A percentile compares a stretch with the other conserved stretches of the same genome.
Conservation (phyloP, 805 yeast genomes). For the Zygotorulaspora sp. region DNA sequence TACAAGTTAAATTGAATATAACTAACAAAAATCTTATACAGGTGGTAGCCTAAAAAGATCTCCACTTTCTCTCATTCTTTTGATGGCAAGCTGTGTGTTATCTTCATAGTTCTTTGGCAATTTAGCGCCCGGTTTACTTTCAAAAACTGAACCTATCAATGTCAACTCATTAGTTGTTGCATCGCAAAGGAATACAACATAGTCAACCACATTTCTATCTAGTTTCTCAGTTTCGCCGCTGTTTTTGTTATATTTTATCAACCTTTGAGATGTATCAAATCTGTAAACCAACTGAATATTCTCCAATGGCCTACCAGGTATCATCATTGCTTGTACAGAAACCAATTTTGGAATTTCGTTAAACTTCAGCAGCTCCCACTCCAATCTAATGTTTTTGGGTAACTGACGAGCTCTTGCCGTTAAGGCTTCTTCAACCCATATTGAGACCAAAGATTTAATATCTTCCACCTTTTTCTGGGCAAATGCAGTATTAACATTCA, state of each 20-base stretch:
- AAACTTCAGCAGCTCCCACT: conserved; percentile 75
- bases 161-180: conserved; percentile 53
- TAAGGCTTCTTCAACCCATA: conserved; percentile 62
- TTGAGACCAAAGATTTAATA: conserved; percentile 44
- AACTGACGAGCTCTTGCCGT: conserved; percentile 47
- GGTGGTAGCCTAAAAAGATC: conserved; percentile 31
- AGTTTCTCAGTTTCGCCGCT: conserved; percentile 44
- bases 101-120: conserved; percentile 30
- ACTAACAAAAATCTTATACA: conserved; percentile 1
- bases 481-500: conserved; percentile 76
- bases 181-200: conserved; percentile 57
- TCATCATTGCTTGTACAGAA: conserved; percentile 61
- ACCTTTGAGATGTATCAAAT: conserved; percentile 57
- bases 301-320: conserved; percentile 50
- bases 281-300: conserved; percentile 58
- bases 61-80: conserved; percentile 32
- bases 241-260: conserved; percentile 45
- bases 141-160: conserved; percentile 65
- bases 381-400: conserved; percentile 56
- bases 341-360: conserved; percentile 68
- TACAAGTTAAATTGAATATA: too few relatives aligned
- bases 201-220: conserved; percentile 55
- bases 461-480: conserved; percentile 52
- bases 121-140: conserved; percentile 44
- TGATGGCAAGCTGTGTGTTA: conserved; percentile 25